These are phyloP conservation scores for Trichoderma breve DNA, from an alignment of 2,329 filamentous ascomycete genomes.

Conservation along the genomic window DNA sequence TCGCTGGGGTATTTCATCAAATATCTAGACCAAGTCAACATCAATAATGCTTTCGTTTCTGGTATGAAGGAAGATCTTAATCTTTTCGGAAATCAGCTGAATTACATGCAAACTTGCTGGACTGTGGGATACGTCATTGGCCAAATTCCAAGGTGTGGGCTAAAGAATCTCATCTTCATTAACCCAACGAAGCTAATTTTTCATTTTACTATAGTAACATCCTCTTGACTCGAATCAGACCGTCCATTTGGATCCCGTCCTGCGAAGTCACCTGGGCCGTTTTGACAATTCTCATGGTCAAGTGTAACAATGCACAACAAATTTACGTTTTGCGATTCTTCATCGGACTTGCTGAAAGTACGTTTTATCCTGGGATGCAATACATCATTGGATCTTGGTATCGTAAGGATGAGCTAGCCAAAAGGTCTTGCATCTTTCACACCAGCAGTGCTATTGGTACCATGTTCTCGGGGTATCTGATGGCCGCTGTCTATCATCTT, in stretches of 20 bases:
- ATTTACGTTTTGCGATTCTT: constrained; percentile 45
- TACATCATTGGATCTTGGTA: constrained; percentile 46
- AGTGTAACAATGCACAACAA: constrained; percentile 34
- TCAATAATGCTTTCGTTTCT: constrained; percentile 41
- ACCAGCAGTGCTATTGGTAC: constrained; percentile 29
- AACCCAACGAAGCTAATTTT: neutral
- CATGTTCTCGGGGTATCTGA: constrained; percentile 38
- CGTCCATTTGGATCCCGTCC: constrained; percentile 41
- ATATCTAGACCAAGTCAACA: constrained; percentile 36
- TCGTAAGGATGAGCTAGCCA: constrained; percentile 42
- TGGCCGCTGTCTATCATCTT: constrained; percentile 34
- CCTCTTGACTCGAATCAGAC: constrained; percentile 38
- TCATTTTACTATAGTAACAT: constrained; percentile 28
- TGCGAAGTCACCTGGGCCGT: constrained; percentile 36
- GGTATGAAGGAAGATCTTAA: constrained; percentile 52
- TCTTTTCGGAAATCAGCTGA: constrained; percentile 46
- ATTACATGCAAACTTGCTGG: constrained; percentile 53
- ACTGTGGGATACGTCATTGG: constrained; percentile 59
- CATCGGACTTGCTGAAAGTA: constrained; percentile 41
- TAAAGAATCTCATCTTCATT: neutral
- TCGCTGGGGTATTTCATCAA: constrained; percentile 41
- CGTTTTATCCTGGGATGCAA: constrained; percentile 40
- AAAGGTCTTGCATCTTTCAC: constrained; percentile 43
- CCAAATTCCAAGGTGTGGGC: constrained; percentile 33
- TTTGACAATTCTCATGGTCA: constrained; percentile 37